Evolutionary conservation across 805 yeast species (phyloP).

Genomic region (Starmerella tilneyi): DNA sequence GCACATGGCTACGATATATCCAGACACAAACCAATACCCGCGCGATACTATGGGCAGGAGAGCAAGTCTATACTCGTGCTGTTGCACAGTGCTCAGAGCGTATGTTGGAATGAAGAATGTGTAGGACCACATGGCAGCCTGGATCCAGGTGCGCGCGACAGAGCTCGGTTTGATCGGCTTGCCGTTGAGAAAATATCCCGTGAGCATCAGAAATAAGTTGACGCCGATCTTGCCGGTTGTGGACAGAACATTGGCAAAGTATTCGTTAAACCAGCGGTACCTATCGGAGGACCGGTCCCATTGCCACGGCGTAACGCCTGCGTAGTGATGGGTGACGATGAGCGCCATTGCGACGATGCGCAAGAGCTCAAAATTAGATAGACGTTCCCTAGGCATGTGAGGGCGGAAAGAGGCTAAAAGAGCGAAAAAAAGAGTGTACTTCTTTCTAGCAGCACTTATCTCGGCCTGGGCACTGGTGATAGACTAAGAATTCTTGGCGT

Average conservation of each 20-base stretch:
- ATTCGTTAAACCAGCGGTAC: constrained; percentile 10
- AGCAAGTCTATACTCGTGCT: not conserved
- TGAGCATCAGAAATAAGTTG: constrained; percentile 14
- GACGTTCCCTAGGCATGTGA: not conserved
- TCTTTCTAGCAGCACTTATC: not conserved
- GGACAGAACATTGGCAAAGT: constrained; percentile 5
- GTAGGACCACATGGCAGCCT: constrained; percentile 14
- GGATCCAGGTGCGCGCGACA: constrained; percentile 17
- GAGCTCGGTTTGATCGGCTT: constrained; percentile 9
- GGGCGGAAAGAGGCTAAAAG: not conserved
- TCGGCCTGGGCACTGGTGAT: too few species aligned
- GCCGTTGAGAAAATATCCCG: constrained; percentile 18
- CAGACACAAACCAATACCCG: constrained; percentile 16
- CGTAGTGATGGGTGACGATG: constrained; percentile 15
- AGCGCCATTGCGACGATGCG: constrained; percentile 16
- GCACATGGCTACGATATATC: constrained; percentile 10
- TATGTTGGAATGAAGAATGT: not conserved
- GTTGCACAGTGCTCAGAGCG: not conserved
- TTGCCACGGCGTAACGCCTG: constrained; percentile 8
- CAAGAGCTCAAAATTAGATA: constrained; percentile 15
- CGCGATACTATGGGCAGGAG: constrained; percentile 8
- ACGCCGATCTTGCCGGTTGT: constrained; percentile 18
- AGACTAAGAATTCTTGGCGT: too few species aligned
- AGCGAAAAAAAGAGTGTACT: too few species aligned
- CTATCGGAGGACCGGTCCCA: constrained; percentile 3